Evolutionary conservation across 805 yeast species (phyloP).

Genomic region (Lipomyces mesembrius): DNA sequence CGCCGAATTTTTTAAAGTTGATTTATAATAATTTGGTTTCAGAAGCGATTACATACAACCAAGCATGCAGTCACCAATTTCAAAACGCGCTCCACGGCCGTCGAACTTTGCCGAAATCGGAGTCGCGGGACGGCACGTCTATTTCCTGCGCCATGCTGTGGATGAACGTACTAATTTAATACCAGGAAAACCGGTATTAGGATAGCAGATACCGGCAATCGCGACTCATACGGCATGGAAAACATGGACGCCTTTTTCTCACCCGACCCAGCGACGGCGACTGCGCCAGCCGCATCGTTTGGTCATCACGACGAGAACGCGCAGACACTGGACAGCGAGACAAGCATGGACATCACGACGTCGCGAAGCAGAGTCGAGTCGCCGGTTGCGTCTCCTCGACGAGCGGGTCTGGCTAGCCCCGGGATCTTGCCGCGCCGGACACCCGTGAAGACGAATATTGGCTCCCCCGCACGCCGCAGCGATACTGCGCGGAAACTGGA

Average conservation of each 20-base stretch:
- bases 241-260: slow-evolving; percentile 39
- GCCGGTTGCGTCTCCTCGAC: background rate
- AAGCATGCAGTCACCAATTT: slow-evolving; percentile 22
- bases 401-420: background rate
- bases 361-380: slow-evolving; percentile 9
- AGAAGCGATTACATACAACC: background rate
- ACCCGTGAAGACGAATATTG: slow-evolving; percentile 35
- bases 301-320: slow-evolving; percentile 8
- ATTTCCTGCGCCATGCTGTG: background rate
- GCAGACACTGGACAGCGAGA: slow-evolving; percentile 24
- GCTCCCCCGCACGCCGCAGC: slow-evolving; percentile 34
- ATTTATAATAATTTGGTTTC: background rate
- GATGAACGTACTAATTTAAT: background rate
- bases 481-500: slow-evolving; percentile 31
- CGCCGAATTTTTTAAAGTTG: background rate
- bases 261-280: slow-evolving; percentile 24
- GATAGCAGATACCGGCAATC: slow-evolving; percentile 38
- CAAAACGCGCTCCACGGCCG: slow-evolving; percentile 26
- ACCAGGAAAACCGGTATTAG: slow-evolving; percentile 39
- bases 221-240: slow-evolving; percentile 39
- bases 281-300: slow-evolving; percentile 1
- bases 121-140: slow-evolving; percentile 32
- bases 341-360: slow-evolving; percentile 32
- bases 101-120: slow-evolving; percentile 33
- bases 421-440: slow-evolving; percentile 31